phyloP scores from a whole-genome alignment of 352 stramenopile species.

The Phytophthora cactorum region DNA sequence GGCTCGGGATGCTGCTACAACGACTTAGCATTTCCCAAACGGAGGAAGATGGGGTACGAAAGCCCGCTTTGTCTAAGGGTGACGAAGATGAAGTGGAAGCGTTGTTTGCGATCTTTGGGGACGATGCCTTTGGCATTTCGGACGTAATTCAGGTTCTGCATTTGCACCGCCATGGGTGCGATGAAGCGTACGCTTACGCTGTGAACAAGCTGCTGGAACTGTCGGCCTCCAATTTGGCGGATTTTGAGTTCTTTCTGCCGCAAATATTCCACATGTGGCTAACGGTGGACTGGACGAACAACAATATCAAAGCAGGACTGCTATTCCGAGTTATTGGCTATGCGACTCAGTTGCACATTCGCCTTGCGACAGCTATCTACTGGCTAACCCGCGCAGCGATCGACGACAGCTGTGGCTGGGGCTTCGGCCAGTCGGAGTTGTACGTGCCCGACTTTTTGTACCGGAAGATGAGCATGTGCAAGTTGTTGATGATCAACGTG shows the following conservation, averaged over 20 bases:
- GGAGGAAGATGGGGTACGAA: slow-evolving; percentile 39
- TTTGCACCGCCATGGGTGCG: slow-evolving; percentile 75
- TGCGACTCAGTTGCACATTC: slow-evolving; percentile 76
- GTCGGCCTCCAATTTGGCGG: slow-evolving; percentile 59
- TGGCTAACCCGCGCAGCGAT: slow-evolving; percentile 80
- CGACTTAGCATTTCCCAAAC: slow-evolving; percentile 58
- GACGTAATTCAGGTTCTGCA: slow-evolving; percentile 86
- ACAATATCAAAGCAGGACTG: slow-evolving; percentile 78
- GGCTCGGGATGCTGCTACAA: slow-evolving; percentile 73
- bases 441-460: slow-evolving; percentile 80
- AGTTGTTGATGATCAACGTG: slow-evolving; percentile 83
- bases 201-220: slow-evolving; percentile 80
- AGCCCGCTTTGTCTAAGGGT: slow-evolving; percentile 42
- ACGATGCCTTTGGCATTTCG: slow-evolving; percentile 69
- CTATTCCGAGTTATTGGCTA: slow-evolving; percentile 79
- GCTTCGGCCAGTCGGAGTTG: slow-evolving; percentile 79
- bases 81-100: slow-evolving; percentile 75
- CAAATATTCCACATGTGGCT: slow-evolving; percentile 88
- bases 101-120: slow-evolving; percentile 53
- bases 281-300: slow-evolving; percentile 75
- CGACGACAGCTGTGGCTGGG: slow-evolving; percentile 82
- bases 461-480: slow-evolving; percentile 82
- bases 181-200: slow-evolving; percentile 73
- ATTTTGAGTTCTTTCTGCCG: slow-evolving; percentile 88
- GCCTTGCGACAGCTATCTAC: slow-evolving; percentile 81